Base-by-base conservation (phyloP, 2,329 filamentous ascomycete genomes). In the Penicillium sp. region DNA sequence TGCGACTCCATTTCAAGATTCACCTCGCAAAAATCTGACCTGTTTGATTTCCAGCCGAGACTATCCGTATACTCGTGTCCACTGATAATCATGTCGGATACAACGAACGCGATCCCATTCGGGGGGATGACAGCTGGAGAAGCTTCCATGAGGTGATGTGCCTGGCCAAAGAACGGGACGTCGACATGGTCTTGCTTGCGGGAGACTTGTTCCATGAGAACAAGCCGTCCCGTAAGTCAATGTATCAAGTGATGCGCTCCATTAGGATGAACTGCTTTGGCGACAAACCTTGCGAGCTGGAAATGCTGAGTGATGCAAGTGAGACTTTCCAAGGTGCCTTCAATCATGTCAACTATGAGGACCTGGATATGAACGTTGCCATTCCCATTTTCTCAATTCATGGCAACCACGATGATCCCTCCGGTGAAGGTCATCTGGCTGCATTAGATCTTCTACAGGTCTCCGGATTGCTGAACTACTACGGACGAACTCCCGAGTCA, bases 1-100 rank as follows among this genome's bases (percentile, higher is more conserved):
- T 40, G 7, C 25, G 29, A 29, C 8, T 2, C 26, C 3, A n/a
- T 25, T 26, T 41, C 18, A 18, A 18, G 18, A 3, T 18, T 3
- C 18, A 18, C 3, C 18, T 18, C 18, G 18, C 18, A 18, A 18
- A 18, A 5, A 32, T 32, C 11, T 8, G 8, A 8, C 29, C 7
- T 32, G 11, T 32, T 32, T 7, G 29, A 32, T 8, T 32, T 11
- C 8, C 11, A 45, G 70, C 86, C 59, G 89, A 98, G 72, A 95
- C 89, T 0, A 96, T 98, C 63, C 88, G 89, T 56, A 93, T 98
- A 56, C 83, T 98, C 34, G 80, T 98, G 51, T 85, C 93, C 35
- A 97, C 91, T 12, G 93, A 98, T 68, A 97, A 94, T 60, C 93
- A 98, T 85, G 93, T 98, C 51, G 93, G 93, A 45, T 97, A 90